A percentile compares a stretch with the other conserved stretches of the same genome.
phyloP scores from a whole-genome alignment of 768 basidiomycete species.

The Rhizopogon salebrosus region DNA sequence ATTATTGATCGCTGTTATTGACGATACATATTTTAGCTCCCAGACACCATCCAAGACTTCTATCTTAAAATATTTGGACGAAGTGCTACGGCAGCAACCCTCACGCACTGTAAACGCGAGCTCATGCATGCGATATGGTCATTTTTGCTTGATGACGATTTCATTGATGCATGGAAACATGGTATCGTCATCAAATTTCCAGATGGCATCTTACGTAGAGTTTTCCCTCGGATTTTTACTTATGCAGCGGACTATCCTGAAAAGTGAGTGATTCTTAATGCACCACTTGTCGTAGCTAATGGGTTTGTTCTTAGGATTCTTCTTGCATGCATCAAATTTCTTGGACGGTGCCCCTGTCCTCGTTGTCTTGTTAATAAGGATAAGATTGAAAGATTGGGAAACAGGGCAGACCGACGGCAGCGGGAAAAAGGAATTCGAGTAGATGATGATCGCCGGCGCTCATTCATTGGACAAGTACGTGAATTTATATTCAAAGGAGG shows the following conservation, averaged over 20 bases:
- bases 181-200: conserved; percentile 15
- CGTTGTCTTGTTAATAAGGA: conserved; percentile 8
- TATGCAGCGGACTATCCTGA: conserved; percentile 27
- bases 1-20: too few relatives aligned
- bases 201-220: conserved; percentile 9
- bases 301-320: too few relatives aligned
- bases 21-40: conserved; percentile 11
- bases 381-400: conserved; percentile 7
- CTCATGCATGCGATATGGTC: conserved; percentile 22
- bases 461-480: too few relatives aligned
- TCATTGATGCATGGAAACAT: conserved; percentile 16
- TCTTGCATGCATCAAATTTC: conserved; percentile 15
- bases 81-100: not conserved
- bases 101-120: conserved; percentile 15
- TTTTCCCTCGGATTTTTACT: conserved; percentile 17
- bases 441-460: not conserved
- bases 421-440: not conserved
- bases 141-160: conserved; percentile 18
- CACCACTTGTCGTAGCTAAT: too few relatives aligned
- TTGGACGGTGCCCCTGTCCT: conserved; percentile 17
- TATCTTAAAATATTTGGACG: not conserved
- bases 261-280: conserved; percentile 22
- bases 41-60: conserved; percentile 10
- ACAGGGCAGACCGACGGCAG: not conserved
- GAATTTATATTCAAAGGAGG: too few relatives aligned